Percentiles rank a stretch among this genome's conserved stretches.
phyloP scores from a whole-genome alignment of 1,284 basidiomycete species.

The Puccinia sorghi region DNA sequence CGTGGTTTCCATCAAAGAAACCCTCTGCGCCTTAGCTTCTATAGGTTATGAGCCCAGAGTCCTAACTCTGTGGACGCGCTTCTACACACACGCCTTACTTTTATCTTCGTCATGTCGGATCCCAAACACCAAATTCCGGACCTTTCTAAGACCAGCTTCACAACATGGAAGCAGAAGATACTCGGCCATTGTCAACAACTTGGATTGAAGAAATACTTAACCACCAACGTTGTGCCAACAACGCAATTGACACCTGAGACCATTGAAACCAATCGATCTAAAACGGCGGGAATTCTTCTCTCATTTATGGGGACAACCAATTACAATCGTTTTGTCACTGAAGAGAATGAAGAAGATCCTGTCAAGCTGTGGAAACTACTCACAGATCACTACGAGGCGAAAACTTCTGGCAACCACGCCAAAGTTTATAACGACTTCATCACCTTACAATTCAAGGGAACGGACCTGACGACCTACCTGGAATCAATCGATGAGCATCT shows the following conservation, averaged over 20 bases:
- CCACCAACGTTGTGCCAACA: neutral
- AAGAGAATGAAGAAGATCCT: neutral
- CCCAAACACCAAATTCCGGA: neutral
- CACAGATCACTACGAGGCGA: too few species aligned
- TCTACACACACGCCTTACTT: too few species aligned
- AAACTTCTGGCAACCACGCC: too few species aligned
- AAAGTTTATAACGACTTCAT: too few species aligned
- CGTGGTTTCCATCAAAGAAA: too few species aligned
- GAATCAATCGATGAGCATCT: neutral
- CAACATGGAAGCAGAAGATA: neutral
- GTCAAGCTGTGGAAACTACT: too few species aligned
- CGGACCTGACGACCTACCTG: neutral
- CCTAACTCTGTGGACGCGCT: too few species aligned
- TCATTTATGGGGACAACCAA: neutral
- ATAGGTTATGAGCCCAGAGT: too few species aligned
- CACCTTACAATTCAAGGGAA: neutral
- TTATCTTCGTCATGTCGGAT: neutral
- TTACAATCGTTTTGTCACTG: neutral
- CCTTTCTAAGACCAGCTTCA: neutral
- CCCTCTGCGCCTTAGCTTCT: too few species aligned
- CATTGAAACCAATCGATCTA: neutral
- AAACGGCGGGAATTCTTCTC: neutral
- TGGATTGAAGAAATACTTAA: neutral
- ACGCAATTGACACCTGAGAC: too few species aligned
- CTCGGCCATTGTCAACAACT: neutral